phyloP scores from a whole-genome alignment of 306 rosid species.

The Pachyrhizus erosus region DNA sequence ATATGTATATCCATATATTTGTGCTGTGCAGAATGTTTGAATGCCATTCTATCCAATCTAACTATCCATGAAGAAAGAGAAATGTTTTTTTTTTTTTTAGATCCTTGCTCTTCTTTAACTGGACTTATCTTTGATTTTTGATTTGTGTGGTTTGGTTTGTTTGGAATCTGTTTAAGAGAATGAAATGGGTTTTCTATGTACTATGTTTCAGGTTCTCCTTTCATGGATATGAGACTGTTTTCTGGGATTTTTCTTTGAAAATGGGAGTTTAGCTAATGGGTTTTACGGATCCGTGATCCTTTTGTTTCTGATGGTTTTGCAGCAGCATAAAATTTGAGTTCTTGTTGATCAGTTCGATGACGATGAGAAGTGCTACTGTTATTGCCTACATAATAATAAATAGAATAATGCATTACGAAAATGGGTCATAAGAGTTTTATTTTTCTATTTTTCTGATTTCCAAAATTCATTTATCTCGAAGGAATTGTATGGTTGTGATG shows the following conservation, averaged over 20 bases:
- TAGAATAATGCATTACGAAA: slow-evolving; percentile 11
- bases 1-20: background rate
- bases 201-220: slow-evolving; percentile 18
- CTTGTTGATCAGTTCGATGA: slow-evolving; percentile 12
- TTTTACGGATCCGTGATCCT: slow-evolving; percentile 45
- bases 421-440: slow-evolving; percentile 20
- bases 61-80: background rate
- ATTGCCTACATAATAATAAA: background rate
- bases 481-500: slow-evolving; percentile 28
- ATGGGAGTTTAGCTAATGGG: slow-evolving; percentile 12
- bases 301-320: background rate
- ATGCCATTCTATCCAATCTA: background rate
- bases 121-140: background rate
- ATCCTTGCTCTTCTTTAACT: slow-evolving; percentile 18
- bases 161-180: slow-evolving; percentile 26
- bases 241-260: background rate
- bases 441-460: background rate
- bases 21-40: slow-evolving; percentile 15
- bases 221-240: slow-evolving; percentile 1
- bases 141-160: slow-evolving; percentile 12
- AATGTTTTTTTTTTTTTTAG: background rate
- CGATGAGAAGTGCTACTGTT: background rate
- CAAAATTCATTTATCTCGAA: slow-evolving; percentile 5
- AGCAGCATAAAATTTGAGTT: background rate
- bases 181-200: slow-evolving; percentile 45